These are phyloP conservation scores for Hibiscus syriacus DNA, from an alignment of 345 rosid genomes.

Conservation along the genomic window DNA sequence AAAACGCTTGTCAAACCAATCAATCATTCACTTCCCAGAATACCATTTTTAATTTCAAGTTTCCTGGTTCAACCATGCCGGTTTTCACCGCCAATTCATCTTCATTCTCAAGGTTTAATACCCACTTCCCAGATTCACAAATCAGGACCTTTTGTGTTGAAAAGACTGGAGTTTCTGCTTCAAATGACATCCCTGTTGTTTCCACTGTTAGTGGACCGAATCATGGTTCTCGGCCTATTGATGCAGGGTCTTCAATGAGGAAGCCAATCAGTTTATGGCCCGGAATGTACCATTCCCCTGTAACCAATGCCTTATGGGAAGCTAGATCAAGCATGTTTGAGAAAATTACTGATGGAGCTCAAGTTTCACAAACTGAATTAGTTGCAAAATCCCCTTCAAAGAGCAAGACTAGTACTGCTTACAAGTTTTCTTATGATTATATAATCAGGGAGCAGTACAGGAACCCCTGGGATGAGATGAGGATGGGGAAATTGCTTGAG, in stretches of 20 bases:
- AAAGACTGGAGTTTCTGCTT: constrained; percentile 6
- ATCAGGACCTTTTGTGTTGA: constrained; percentile 21
- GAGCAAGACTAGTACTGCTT: constrained; percentile 66
- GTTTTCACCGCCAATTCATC: background rate
- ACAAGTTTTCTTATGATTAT: constrained; percentile 67
- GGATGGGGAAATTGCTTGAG: constrained; percentile 76
- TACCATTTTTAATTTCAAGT: background rate
- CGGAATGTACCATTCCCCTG: constrained; percentile 93
- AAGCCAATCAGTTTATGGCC: constrained; percentile 91
- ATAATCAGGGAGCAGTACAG: constrained; percentile 73
- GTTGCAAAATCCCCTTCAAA: constrained; percentile 45
- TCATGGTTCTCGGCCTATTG: constrained; percentile 38
- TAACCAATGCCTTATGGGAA: constrained; percentile 88
- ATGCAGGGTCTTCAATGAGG: constrained; percentile 74
- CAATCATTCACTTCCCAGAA: background rate
- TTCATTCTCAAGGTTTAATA: background rate
- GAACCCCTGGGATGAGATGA: constrained; percentile 81
- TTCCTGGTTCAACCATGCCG: background rate
- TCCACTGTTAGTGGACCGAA: constrained; percentile 10
- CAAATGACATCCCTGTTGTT: constrained; percentile 2
- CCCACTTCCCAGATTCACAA: constrained; percentile 9
- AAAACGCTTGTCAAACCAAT: background rate
- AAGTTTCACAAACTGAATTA: constrained; percentile 25
- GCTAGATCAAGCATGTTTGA: constrained; percentile 66
- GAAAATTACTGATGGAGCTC: constrained; percentile 16